Base-by-base conservation (phyloP, 164 flowering plant species). In the Vitis labrusca region DNA sequence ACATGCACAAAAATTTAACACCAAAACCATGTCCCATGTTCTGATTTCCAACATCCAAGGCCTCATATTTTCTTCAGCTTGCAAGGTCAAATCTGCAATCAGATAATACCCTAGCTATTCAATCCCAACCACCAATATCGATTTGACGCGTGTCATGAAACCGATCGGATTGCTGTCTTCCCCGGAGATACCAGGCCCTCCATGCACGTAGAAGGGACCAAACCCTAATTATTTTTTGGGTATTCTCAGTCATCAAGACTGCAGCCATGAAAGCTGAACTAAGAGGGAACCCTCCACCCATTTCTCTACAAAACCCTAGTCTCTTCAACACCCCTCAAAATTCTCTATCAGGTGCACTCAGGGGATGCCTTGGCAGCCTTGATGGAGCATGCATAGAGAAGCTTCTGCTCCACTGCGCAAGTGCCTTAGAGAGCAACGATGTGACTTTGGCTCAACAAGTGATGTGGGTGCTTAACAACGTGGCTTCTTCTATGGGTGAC, bases 401-500 rank as follows among this genome's bases (percentile, higher is more conserved):
- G 88, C 93, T 92, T 68, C 78, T 90, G 13, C 79, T 87, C 52
- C 97, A 92, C 76, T 92, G 94, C 29, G 94, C 89, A 23, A 79
- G 83, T 72, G 97, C 97, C 68, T 73, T 92, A 2, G 97, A 92
- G 64, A 79, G 66, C 69, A 83, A 87, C 59, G 97, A 91, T 32
- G 88, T 81, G 14, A 91, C 94, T 63, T 76, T 87, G 62, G 94
- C 97, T 49, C 97, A 91, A 71, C 97, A 91, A 72, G 91, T 91
- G 49, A 90, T 90, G 94, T 92, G 97, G 97, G 94, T 92, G 5
- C 94, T 92, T 67, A 92, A 92, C 76, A 92, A 92, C 76, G 86
- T 88, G 4, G 92, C 93, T 66, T 88, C 92, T 13, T 65, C 84
- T 0, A 47, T 52, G 1, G 97, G 97, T 13, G 94, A 92, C 69